phyloP scores from a whole-genome alignment of 2,329 filamentous ascomycete species.

The Aspergillus fijiensis region DNA sequence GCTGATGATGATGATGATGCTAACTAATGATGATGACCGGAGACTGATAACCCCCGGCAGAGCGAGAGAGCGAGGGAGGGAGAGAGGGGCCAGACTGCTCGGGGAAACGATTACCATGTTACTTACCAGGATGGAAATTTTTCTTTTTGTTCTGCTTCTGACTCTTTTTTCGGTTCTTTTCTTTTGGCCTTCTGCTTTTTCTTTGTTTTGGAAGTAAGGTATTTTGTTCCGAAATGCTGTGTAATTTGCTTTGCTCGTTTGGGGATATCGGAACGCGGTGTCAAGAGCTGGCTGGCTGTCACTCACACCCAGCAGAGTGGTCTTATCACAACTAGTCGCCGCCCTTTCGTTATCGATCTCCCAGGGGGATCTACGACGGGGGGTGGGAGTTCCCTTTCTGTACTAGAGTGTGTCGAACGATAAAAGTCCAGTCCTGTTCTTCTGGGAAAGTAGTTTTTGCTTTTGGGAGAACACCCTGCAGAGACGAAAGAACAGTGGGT shows the following conservation, averaged over 20 bases:
- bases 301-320: constrained; percentile 10
- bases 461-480: neutral
- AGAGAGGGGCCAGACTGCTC: neutral
- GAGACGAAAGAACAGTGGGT: neutral
- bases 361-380: constrained; percentile 26
- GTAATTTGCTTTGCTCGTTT: neutral
- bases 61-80: neutral
- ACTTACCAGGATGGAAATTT: constrained; percentile 6
- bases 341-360: constrained; percentile 23
- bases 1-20: constrained; percentile 11
- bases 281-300: neutral
- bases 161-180: neutral
- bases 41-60: constrained; percentile 2
- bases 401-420: neutral
- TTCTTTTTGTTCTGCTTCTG: neutral
- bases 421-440: constrained; percentile 10
- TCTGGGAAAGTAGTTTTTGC: constrained; percentile 3
- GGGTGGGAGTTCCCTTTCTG: constrained; percentile 8
- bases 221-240: neutral
- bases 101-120: constrained; percentile 1
- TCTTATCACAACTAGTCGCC: constrained; percentile 18
- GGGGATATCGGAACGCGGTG: neutral
- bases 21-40: constrained; percentile 11
- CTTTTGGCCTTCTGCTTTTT: neutral
- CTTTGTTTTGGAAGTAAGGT: neutral